Base-by-base conservation (phyloP, 108 stramenopile species). In the Nitzschia sp. region DNA sequence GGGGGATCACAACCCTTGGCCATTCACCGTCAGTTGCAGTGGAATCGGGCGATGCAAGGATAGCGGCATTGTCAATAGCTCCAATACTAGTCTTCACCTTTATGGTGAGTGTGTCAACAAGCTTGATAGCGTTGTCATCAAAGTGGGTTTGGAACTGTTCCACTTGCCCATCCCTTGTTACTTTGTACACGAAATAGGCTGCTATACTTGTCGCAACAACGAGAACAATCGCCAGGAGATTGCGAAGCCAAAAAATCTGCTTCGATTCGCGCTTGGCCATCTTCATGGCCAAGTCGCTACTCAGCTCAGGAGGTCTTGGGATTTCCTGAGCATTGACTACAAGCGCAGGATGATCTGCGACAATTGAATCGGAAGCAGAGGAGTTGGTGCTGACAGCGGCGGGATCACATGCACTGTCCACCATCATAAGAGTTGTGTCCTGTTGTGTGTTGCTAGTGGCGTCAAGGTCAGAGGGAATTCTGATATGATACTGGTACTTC, bases 401-500 rank as follows among this genome's bases (percentile, higher is more conserved):
- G 17, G 46, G 46, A 15, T 48, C 46, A 17, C 46, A 48, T 17
- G 46, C 46, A 48, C 17, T 17, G 46, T 48, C 46, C 2, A 48
- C 6, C 46, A 48, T 48, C 46, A 48, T 48, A 17, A 17, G 14
- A 17, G 46, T 6, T 17, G 46, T 48, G 6, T 48, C 46, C 17
- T 48, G 46, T 48, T 17, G 14, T 17, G 46, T 48, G 17, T 48
- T 17, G 3, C n/a, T 17, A 17, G 46, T 48, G 3, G 15, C 55
- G 29, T 29, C 55, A 56, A 56, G 20, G 60, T 70, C 46, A 29
- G 39, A 17, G 25, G 46, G 46, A 48, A 48, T 17, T 48, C 17
- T 48, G 17, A 17, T 48, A 5, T 48, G 29, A 34, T 34, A 34
- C 29, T 34, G 29, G 29, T 34, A 34, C 29, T 34, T 34, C 29